A percentile compares a stretch with the other conserved stretches of the same genome.
Evolutionary conservation across 108 stramenopile genomes (phyloP).

Genomic region (Pseudonitzschia pungens): DNA sequence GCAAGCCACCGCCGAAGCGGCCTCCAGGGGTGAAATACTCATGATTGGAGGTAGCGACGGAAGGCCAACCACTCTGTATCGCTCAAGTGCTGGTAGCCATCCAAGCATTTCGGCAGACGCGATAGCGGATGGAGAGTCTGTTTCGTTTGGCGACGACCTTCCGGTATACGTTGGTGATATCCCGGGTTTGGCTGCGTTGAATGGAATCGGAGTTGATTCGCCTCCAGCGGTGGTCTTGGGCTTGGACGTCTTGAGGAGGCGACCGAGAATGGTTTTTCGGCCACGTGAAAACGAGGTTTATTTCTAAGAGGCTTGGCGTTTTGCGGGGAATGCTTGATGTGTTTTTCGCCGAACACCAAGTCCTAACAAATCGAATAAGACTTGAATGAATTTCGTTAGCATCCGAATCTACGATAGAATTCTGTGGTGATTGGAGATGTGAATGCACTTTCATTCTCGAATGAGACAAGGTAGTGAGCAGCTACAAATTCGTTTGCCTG

Average conservation of each 20-base stretch:
- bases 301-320: slow-evolving; percentile 34
- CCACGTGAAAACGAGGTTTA: slow-evolving; percentile 62
- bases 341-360: too few species aligned
- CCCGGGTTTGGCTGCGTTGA: slow-evolving; percentile 72
- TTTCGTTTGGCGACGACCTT: slow-evolving; percentile 53
- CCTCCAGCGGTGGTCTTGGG: slow-evolving; percentile 77
- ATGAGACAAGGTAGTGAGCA: too few species aligned
- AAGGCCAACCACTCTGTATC: slow-evolving; percentile 47
- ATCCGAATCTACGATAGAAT: too few species aligned
- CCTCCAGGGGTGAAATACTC: slow-evolving; percentile 53
- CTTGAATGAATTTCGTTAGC: too few species aligned
- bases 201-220: slow-evolving; percentile 58
- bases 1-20: slow-evolving; percentile 50
- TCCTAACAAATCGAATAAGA: too few species aligned
- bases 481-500: too few species aligned
- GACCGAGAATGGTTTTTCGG: slow-evolving; percentile 57
- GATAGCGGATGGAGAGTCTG: slow-evolving; percentile 19
- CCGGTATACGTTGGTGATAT: slow-evolving; percentile 74
- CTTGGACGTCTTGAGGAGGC: slow-evolving; percentile 61
- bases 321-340: background rate
- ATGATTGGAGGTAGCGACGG: slow-evolving; percentile 53
- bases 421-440: too few species aligned
- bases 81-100: slow-evolving; percentile 24
- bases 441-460: too few species aligned
- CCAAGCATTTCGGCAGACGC: slow-evolving; percentile 26